Evolutionary conservation across 805 yeast species (phyloP), one percentile per base, ranked within the genome.

Genomic region (Kodamaea restingae): DNA sequence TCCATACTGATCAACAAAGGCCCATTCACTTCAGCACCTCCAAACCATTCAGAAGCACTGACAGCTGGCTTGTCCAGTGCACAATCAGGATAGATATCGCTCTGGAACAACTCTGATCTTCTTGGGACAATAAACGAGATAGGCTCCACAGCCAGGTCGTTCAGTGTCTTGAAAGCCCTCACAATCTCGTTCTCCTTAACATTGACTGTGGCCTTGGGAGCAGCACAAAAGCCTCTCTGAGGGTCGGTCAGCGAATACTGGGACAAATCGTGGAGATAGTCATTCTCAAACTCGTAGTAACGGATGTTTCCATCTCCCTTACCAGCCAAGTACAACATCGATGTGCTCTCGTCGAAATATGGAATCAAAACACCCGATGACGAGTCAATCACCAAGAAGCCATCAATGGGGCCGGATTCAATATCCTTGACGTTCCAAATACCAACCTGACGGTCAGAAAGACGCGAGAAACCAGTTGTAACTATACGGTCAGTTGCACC

Each of bases 221-320:
- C 78, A 35, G 84, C 75, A 0, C 96, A 95, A 57, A 91, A 81
- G 1, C 99, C 99, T 61, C 98, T 84, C 71, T 93, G 98, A 2
- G 98, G 93, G 24, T 87, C 95, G 2, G 80, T 76, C 3, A 97
- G 88, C 44, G 81, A 81, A 61, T 76, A 93, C 59, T 91, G 96
- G n/a, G 95, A 85, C 43, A 93, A 66, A 50, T 84, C 87, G 62
- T 72, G 81, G 40, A 93, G 71, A 53, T 81, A 84, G 54, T 91
- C 97, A 52, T 85, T 78, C 45, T 81, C 88, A 60, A 76, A 88
- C 68, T 93, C 98, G 57, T 70, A 93, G 65, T 91, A 91, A 55
- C 96, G 85, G 54, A 93, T 87, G 60, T 91, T 93, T 52, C 98
- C 98, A 61, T 93, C 98, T 61, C 97, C 97, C 63, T 93, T 91